Percentiles rank a stretch among this genome's conserved stretches.
These are phyloP conservation scores for Neonectria ditissima DNA, from an alignment of 2,329 filamentous ascomycete genomes.

Conservation along the genomic window DNA sequence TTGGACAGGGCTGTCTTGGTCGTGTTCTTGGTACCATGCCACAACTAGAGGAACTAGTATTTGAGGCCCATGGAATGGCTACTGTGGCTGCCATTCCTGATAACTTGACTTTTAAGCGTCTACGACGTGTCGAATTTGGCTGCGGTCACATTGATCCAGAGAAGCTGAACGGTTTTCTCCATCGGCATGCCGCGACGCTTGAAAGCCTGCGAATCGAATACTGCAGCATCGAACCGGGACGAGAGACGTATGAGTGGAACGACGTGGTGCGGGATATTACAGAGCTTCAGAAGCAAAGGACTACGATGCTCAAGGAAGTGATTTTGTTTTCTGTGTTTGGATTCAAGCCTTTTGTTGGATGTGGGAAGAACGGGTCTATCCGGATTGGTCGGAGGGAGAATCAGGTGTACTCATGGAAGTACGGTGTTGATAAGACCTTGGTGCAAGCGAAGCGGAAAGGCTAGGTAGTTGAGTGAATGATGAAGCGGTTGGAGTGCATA, in stretches of 20 bases:
- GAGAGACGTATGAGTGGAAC: background rate
- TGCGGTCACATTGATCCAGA: slow-evolving; percentile 6
- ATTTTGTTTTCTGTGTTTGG: background rate
- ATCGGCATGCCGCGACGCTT: background rate
- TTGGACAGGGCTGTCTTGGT: background rate
- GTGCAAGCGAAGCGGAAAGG: background rate
- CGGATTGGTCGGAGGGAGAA: background rate
- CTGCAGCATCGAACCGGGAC: background rate
- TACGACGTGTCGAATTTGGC: slow-evolving; percentile 5
- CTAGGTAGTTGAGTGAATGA: background rate
- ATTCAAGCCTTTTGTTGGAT: background rate
- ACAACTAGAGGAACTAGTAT: slow-evolving; percentile 5
- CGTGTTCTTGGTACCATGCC: slow-evolving; percentile 8
- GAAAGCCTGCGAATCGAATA: slow-evolving; percentile 6
- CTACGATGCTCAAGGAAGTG: slow-evolving; percentile 8
- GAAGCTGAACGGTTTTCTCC: background rate
- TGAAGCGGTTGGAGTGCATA: too few species aligned
- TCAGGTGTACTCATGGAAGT: slow-evolving; percentile 2
- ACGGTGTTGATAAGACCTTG: background rate
- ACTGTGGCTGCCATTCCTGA: background rate
- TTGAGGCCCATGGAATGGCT: slow-evolving; percentile 9
- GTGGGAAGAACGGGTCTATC: slow-evolving; percentile 7
- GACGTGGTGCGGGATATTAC: background rate
- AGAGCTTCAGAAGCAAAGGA: background rate
- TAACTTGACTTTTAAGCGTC: background rate